Percentiles rank a stretch among this genome's conserved stretches.
Evolutionary conservation across 495 filamentous ascomycete genomes (phyloP).

Genomic region (Hypomontagnella monticulosa): DNA sequence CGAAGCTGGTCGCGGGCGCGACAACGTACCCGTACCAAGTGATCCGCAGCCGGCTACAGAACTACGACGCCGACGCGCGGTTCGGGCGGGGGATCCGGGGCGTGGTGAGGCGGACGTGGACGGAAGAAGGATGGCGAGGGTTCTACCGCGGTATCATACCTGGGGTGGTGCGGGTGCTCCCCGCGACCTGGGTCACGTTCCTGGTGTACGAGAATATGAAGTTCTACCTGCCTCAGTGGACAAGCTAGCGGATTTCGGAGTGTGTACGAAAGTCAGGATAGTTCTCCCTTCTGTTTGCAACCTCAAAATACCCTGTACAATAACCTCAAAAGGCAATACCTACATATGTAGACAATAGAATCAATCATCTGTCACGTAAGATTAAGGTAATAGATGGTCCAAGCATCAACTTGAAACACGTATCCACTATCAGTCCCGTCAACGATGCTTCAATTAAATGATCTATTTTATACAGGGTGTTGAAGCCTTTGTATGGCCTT

Average conservation of each 20-base stretch:
- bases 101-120: conserved; percentile 77
- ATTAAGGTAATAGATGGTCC: neutral
- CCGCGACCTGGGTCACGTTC: conserved; percentile 97
- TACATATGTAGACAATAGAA: neutral
- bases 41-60: conserved; percentile 85
- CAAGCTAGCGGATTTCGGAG: neutral
- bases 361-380: neutral
- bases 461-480: conserved; percentile 28
- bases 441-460: conserved; percentile 7
- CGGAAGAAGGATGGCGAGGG: conserved; percentile 77
- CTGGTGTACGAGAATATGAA: conserved; percentile 96
- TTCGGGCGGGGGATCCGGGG: conserved; percentile 77
- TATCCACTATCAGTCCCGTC: neutral
- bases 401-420: neutral
- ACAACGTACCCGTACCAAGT: conserved; percentile 96
- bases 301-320: neutral
- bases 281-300: neutral
- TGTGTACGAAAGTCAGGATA: neutral
- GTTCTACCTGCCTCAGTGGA: conserved; percentile 65
- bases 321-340: no score
- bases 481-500: neutral
- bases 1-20: conserved; percentile 86
- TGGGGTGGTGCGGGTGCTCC: conserved; percentile 86
- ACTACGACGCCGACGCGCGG: conserved; percentile 75
- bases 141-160: conserved; percentile 95